A percentile compares a stretch with the other conserved stretches of the same genome.
Evolutionary conservation across 2,329 filamentous ascomycete species (phyloP).

Genomic region (Grosmannia serpens): DNA sequence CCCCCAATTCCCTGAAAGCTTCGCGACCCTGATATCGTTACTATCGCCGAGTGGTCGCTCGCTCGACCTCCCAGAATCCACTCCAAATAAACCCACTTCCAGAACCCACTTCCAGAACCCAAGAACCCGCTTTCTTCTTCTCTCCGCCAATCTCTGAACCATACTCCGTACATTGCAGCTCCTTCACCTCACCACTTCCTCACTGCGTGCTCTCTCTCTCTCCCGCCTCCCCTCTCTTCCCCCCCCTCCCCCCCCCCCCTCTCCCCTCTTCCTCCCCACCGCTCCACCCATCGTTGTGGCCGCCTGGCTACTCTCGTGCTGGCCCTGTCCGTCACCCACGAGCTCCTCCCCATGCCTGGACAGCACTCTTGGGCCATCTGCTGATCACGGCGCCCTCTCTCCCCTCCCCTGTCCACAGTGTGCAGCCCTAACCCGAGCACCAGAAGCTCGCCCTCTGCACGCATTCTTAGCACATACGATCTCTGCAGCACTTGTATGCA

Average conservation of each 20-base stretch:
- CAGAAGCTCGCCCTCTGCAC: not conserved
- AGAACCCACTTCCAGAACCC: not conserved
- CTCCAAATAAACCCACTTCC: not conserved
- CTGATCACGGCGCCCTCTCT: not conserved
- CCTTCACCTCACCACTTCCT: no score
- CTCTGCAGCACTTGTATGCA: not conserved
- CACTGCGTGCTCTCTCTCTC: no score
- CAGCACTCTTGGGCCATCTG: not conserved
- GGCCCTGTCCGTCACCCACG: no score
- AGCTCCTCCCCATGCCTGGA: no score
- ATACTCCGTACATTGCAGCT: not conserved
- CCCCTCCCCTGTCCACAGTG: no score
- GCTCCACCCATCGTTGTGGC: no score
- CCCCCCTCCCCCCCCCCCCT: no score
- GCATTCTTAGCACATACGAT: not conserved
- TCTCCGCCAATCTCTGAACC: not conserved
- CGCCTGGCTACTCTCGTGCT: no score
- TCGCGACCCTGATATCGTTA: not conserved
- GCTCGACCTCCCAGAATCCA: not conserved
- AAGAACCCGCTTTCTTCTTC: not conserved
- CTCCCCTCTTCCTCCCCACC: no score
- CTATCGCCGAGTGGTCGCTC: not conserved
- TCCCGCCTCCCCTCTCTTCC: no score
- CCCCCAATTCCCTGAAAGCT: not conserved
- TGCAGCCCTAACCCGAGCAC: not conserved